These are phyloP conservation scores for Ascoidea asiatica DNA, from an alignment of 805 yeast species.

Conservation along the genomic window DNA sequence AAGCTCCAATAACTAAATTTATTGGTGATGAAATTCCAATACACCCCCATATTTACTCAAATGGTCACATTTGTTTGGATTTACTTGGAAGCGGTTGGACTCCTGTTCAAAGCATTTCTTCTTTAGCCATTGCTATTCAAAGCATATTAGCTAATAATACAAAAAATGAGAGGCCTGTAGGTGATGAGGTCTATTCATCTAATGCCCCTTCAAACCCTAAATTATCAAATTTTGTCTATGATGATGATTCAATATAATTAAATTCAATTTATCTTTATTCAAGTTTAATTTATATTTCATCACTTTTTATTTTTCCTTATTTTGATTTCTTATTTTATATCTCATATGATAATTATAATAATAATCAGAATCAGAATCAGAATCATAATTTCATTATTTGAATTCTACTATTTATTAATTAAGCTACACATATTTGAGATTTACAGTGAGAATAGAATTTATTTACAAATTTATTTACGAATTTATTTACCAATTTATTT, in stretches of 20 bases:
- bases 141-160: slow-evolving; percentile 45
- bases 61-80: slow-evolving; percentile 69
- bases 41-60: slow-evolving; percentile 65
- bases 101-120: slow-evolving; percentile 28
- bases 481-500: too few species aligned
- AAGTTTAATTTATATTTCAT: too few species aligned
- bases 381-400: too few species aligned
- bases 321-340: too few species aligned
- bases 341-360: too few species aligned
- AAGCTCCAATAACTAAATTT: slow-evolving; percentile 44
- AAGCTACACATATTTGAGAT: too few species aligned
- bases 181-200: slow-evolving; percentile 32
- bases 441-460: too few species aligned
- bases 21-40: slow-evolving; percentile 35
- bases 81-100: slow-evolving; percentile 56
- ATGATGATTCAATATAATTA: slow-evolving; percentile 35
- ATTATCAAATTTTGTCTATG: slow-evolving; percentile 34
- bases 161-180: slow-evolving; percentile 39
- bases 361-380: too few species aligned
- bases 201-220: slow-evolving; percentile 49
- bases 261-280: too few species aligned
- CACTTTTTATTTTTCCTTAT: too few species aligned
- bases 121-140: slow-evolving; percentile 43
- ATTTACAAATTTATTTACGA: too few species aligned
- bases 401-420: too few species aligned